Conservation (phyloP, 2,329 filamentous ascomycete species). For the Fusarium verrucosum region DNA sequence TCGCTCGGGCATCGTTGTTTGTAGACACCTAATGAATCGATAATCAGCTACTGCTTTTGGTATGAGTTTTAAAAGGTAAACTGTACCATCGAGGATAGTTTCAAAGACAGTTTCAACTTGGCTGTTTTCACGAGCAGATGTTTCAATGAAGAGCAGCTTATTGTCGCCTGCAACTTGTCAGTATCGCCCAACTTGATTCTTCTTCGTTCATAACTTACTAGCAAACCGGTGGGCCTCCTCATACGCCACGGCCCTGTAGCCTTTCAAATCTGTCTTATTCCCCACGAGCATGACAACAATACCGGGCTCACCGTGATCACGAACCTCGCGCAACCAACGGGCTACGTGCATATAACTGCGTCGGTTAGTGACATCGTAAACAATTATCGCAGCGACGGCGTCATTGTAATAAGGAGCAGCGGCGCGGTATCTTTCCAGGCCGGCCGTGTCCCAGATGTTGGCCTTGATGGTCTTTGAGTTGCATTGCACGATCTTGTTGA, state of each 20-base stretch:
- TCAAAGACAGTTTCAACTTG: not conserved
- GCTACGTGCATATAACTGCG: not conserved
- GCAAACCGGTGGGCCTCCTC: constrained; percentile 3
- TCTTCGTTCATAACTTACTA: not conserved
- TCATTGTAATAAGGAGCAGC: not conserved
- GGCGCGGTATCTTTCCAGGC: not conserved
- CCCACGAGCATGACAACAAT: not conserved
- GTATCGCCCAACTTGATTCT: rapidly evolving
- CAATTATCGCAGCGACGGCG: not conserved
- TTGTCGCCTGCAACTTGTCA: not conserved
- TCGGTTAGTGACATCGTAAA: constrained; percentile 3
- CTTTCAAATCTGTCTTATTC: constrained; percentile 6
- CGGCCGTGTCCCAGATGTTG: constrained; percentile 6
- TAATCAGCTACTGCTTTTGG: rapidly evolving
- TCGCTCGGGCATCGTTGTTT: not conserved
- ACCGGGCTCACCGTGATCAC: not conserved
- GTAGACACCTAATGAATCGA: not conserved
- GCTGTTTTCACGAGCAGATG: not conserved
- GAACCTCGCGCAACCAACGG: not conserved
- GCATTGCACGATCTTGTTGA: not conserved
- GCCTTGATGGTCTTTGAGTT: not conserved
- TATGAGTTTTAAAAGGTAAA: rapidly evolving
- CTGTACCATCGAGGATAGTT: not conserved
- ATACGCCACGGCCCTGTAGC: not conserved
- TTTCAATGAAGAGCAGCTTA: constrained; percentile 5